Evolutionary conservation across 2,329 filamentous ascomycete genomes (phyloP).

Genomic region (Colletotrichum melonis): DNA sequence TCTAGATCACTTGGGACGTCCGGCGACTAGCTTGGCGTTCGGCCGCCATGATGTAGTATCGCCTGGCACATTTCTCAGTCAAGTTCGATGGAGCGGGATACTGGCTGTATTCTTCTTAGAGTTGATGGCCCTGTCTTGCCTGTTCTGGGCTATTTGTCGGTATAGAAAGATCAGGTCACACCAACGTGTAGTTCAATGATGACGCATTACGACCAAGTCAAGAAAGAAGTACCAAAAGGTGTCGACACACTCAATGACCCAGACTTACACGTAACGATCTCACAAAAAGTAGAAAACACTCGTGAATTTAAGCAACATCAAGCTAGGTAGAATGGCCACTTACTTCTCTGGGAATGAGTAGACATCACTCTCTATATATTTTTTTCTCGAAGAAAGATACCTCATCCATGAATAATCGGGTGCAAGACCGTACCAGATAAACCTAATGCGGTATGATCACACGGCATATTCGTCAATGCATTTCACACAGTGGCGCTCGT

Average conservation of each 20-base stretch:
- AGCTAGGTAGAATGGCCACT: too few species aligned
- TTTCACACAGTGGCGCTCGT: too few species aligned
- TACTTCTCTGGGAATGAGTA: too few species aligned
- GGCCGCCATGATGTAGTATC: not conserved
- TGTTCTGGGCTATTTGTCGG: slow-evolving; percentile 1
- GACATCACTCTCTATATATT: too few species aligned
- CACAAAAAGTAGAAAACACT: too few species aligned
- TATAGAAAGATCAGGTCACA: slow-evolving; percentile 4
- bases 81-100: not conserved
- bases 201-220: not conserved
- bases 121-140: not conserved
- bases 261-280: not conserved
- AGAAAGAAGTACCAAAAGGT: not conserved
- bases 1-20: not conserved
- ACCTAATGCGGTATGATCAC: too few species aligned
- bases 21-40: not conserved
- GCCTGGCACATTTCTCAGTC: not conserved
- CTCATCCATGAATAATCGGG: too few species aligned
- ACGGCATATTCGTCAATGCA: too few species aligned
- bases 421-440: too few species aligned
- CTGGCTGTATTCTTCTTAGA: not conserved
- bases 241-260: not conserved
- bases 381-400: too few species aligned
- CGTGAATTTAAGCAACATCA: too few species aligned
- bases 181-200: not conserved